Conservation (phyloP, 768 basidiomycete species). For the Boletus tomentosulus region DNA sequence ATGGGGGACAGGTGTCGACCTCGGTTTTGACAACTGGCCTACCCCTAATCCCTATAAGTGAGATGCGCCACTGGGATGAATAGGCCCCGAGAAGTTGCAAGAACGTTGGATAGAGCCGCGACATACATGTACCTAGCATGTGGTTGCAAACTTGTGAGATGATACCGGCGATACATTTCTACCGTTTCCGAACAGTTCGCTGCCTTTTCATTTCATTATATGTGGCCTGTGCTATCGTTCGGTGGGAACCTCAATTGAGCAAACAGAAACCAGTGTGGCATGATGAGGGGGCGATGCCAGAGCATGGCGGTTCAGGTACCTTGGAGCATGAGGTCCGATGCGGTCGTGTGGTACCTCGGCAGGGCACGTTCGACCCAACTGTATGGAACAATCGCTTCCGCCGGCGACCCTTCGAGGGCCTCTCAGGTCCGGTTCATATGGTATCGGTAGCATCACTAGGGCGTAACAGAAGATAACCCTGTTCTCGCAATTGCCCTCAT, state of each 20-base stretch:
- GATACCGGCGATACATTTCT: background rate
- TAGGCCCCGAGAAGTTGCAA: background rate
- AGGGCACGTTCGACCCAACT: slow-evolving; percentile 1
- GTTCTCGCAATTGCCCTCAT: background rate
- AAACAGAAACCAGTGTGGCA: background rate
- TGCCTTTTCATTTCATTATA: background rate
- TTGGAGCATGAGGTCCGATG: background rate
- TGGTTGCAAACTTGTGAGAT: background rate
- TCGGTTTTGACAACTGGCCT: slow-evolving; percentile 69
- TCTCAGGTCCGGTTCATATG: background rate
- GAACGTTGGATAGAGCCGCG: background rate
- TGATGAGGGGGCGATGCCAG: background rate
- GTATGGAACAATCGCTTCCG: background rate
- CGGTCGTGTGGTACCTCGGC: background rate
- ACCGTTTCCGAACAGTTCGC: background rate
- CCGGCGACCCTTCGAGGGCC: background rate
- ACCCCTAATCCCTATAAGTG: slow-evolving; percentile 3
- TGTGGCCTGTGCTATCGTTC: background rate
- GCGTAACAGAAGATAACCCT: background rate
- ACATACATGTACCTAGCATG: background rate
- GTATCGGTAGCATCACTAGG: background rate
- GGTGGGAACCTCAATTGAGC: background rate
- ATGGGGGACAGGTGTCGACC: slow-evolving; percentile 54
- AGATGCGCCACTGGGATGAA: background rate
- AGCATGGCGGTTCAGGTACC: background rate